Evolutionary conservation across 768 basidiomycete species (phyloP), one percentile per base, ranked within the genome.

Genomic region (Lactarius sanguifluus): DNA sequence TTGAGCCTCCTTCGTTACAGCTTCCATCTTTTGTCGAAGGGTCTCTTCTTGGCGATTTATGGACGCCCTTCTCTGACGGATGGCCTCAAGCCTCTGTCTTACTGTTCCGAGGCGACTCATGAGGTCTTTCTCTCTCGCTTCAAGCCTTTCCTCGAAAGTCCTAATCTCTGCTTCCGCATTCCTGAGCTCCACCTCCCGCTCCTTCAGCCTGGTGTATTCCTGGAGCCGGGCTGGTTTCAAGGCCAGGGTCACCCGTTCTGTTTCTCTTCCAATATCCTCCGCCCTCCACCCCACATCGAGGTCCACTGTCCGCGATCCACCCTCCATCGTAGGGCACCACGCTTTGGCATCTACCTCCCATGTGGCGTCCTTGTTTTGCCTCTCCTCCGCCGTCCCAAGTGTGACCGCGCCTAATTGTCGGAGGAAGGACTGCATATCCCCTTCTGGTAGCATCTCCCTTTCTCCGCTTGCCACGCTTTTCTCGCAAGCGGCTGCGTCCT

Each of bases 21-120:
- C 23, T 12, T 64, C 56, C 34, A 63, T 3, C 62, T 45, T 57
- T 25, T 50, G 43, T 30, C 63, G 45, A 45, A 64, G 16, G 13
- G 10, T 45, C 13, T 57, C 63, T 25, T 58, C 43, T 58, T 50
- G 25, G 7, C 20, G 57, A 28, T 59, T 50, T 32, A 59, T 54
- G 20, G 41, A 50, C 15, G 38, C 57, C 45, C 16, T 64, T 40
- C 47, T 52, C 41, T 50, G 57, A 45, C 43, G 56, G 23, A 58
- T 13, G 16, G 34, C 63, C 25, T 50, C 45, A n/a, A 52, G 47
- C 20, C 34, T 40, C 34, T 40, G 45, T 64, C 47, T 30, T 18
- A 58, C 45, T 23, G 34, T 40, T 38, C 28, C 57, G 28, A 64
- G 45, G 57, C 63, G 36, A 23, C 5, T 59, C 45, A 47, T 20